Evolutionary conservation across 2,329 filamentous ascomycete species (phyloP), one percentile per base, ranked within the genome.

Genomic region (Parafenestella ontariensis): DNA sequence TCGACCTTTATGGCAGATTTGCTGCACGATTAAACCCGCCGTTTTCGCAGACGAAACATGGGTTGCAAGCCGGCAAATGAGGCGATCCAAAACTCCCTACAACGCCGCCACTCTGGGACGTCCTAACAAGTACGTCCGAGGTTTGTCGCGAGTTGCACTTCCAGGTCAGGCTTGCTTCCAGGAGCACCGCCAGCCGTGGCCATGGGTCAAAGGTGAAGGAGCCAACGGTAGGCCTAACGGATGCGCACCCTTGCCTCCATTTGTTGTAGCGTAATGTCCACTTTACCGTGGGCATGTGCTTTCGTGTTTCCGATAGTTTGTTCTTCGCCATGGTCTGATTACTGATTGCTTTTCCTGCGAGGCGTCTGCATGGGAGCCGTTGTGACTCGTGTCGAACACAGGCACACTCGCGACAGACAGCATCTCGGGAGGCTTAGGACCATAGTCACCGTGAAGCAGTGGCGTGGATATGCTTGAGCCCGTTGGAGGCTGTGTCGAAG

Each of bases 151-250:
- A n/a, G n/a, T n/a, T n/a, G n/a, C n/a, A n/a, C n/a, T n/a, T n/a
- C n/a, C n/a, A n/a, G 24, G n/a, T 39, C 29, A 17, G 33, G 28
- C 45, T 46, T 28, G 54, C 36, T 43, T 33, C 42, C 45, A 20
- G 39, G 49, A 26, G 29, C 41, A 5, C 8, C 28, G 24, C 13
- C 41, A 42, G 40, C 33, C 33, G 45, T 20, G n/a, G 18, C 23
- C 28, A 40, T 33, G 29, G 26, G 20, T 20, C 46, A 43, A 46
- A 43, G 37, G n/a, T n/a, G n/a, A n/a, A 34, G 33, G 20, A 28
- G 41, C 40, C 44, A 48, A 54, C 46, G 46, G 42, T 39, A 43
- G 40, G 39, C 40, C 20, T 29, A 37, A 45, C 54, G 45, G 45
- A 31, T 47, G 28, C 28, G 28, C n/a, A 24, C 42, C 23, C 31